These are phyloP conservation scores for Pseudotsuga menziesii DNA, from an alignment of 75 land plant species.

Conservation along the genomic window DNA sequence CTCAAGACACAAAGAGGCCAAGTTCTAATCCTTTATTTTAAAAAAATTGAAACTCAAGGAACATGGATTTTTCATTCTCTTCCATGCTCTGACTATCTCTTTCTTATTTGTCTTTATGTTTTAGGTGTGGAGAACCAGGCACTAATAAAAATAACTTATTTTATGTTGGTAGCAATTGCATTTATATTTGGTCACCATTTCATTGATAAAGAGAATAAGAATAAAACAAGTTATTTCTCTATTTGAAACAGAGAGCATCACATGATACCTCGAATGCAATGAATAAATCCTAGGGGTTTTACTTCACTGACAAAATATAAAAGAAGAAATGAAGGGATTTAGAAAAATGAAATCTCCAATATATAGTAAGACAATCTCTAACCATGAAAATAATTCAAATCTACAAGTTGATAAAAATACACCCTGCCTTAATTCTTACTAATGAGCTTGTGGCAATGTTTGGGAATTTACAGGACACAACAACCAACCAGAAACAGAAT, in stretches of 20 bases:
- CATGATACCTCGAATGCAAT: not conserved
- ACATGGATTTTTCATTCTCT: too few species aligned
- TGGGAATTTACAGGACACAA: constrained; percentile 22
- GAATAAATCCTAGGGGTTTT: not conserved
- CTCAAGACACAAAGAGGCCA: too few species aligned
- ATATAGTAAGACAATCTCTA: not conserved
- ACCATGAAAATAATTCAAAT: not conserved
- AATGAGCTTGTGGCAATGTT: not conserved
- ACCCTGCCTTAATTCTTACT: not conserved
- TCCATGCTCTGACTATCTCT: too few species aligned
- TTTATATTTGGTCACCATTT: not conserved
- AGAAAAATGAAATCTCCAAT: not conserved
- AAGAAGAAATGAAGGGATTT: not conserved
- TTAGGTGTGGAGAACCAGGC: too few species aligned
- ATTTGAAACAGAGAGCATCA: not conserved
- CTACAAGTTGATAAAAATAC: not conserved
- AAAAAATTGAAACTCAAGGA: too few species aligned
- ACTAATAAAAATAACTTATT: not conserved
- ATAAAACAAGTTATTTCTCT: not conserved
- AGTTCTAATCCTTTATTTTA: too few species aligned
- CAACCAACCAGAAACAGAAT: constrained; percentile 20
- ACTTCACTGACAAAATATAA: not conserved
- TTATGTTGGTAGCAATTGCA: not conserved
- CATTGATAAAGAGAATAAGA: not conserved
- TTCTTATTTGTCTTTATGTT: too few species aligned